Percentiles rank a stretch among this genome's conserved stretches.
phyloP scores from a whole-genome alignment of 257 asterid species.

The Verbena officinalis region DNA sequence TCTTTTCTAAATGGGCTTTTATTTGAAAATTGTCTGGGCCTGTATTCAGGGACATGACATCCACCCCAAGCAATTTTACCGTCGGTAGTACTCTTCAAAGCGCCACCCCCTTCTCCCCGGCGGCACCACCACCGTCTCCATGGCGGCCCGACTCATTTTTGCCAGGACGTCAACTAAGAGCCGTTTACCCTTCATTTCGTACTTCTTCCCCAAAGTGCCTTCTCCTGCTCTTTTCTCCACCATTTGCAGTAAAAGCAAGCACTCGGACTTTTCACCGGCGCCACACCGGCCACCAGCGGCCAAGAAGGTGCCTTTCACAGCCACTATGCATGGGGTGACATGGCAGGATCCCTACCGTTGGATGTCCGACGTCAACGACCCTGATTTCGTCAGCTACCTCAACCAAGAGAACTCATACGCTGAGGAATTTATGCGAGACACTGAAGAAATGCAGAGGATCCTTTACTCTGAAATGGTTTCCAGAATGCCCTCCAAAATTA shows the following conservation, averaged over 20 bases:
- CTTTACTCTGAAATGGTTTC: constrained; percentile 78
- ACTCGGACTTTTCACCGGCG: constrained; percentile 24
- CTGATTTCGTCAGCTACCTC: constrained; percentile 72
- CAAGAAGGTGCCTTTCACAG: constrained; percentile 71
- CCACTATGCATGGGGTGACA: constrained; percentile 62
- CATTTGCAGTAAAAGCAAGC: constrained; percentile 40
- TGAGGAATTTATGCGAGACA: constrained; percentile 72
- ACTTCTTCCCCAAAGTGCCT: constrained; percentile 29
- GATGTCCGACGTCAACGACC: constrained; percentile 78
- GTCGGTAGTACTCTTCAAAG: neutral
- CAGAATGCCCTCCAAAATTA: constrained; percentile 69
- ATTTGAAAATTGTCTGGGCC: neutral
- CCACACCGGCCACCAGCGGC: constrained; percentile 50
- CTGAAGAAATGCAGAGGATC: constrained; percentile 49
- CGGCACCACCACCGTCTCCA: constrained; percentile 25
- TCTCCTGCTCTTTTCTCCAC: constrained; percentile 52
- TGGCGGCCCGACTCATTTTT: constrained; percentile 42
- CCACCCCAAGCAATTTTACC: constrained; percentile 2
- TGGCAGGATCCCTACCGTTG: constrained; percentile 84
- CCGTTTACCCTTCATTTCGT: constrained; percentile 26
- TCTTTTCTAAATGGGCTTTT: constrained; percentile 13
- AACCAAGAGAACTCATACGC: constrained; percentile 74
- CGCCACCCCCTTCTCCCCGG: constrained; percentile 23
- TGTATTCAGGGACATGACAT: neutral
- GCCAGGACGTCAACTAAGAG: constrained; percentile 29